Percentiles rank a stretch among this genome's conserved stretches.
These are phyloP conservation scores for Petasospora fabianii DNA, from an alignment of 1,139 yeast genomes.

Conservation along the genomic window DNA sequence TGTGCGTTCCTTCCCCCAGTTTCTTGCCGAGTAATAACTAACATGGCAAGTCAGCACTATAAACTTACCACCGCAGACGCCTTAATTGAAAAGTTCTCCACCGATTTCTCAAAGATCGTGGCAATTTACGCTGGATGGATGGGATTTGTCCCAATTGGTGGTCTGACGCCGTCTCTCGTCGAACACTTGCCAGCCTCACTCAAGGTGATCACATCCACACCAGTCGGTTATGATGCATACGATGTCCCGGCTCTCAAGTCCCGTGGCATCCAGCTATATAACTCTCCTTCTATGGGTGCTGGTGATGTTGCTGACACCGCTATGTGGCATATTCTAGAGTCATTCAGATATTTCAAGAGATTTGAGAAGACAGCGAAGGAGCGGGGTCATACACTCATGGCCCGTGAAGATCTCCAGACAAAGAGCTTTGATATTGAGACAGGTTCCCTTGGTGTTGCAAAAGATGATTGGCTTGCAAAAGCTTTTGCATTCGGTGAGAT, in stretches of 20 bases:
- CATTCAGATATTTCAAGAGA: slow-evolving; percentile 56
- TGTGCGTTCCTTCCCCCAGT: slow-evolving; percentile 30
- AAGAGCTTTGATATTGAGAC: slow-evolving; percentile 33
- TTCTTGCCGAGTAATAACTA: neutral
- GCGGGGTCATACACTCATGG: slow-evolving; percentile 34
- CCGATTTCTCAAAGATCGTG: slow-evolving; percentile 35
- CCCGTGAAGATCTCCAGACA: slow-evolving; percentile 32
- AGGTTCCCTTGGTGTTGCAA: slow-evolving; percentile 32
- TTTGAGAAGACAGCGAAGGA: slow-evolving; percentile 41
- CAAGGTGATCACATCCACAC: slow-evolving; percentile 53
- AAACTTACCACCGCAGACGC: slow-evolving; percentile 36
- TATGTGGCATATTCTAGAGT: slow-evolving; percentile 58
- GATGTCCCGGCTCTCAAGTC: slow-evolving; percentile 39
- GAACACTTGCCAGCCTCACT: slow-evolving; percentile 42
- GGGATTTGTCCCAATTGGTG: slow-evolving; percentile 51
- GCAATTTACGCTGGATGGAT: slow-evolving; percentile 64
- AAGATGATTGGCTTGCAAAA: slow-evolving; percentile 23
- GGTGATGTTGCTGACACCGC: slow-evolving; percentile 83
- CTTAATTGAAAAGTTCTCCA: slow-evolving; percentile 36
- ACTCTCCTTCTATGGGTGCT: slow-evolving; percentile 60
- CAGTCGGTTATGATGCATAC: slow-evolving; percentile 63
- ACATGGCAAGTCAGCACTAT: slow-evolving; percentile 1
- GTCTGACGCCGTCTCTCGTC: slow-evolving; percentile 40
- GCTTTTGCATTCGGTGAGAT: slow-evolving; percentile 17
- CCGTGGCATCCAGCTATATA: slow-evolving; percentile 49